Base-by-base conservation (phyloP, 2,329 filamentous ascomycete species). In the Colletotrichum cereale region DNA sequence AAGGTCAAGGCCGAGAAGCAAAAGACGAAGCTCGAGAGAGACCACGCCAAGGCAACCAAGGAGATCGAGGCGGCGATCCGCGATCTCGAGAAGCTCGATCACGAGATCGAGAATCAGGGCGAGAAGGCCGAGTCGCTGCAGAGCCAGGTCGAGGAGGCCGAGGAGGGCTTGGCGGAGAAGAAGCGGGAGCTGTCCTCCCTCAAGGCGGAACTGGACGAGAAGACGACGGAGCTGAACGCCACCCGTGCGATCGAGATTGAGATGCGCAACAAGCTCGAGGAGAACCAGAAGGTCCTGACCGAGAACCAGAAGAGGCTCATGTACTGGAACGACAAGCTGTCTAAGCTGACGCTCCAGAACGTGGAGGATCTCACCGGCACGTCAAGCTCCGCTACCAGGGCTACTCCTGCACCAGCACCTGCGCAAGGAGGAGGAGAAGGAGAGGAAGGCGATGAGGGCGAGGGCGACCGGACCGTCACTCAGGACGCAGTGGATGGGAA, bases 211-310 rank as follows among this genome's bases (percentile, higher is more conserved):
- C 87, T 98, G 14, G 96, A 99, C 75, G 91, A 93, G 76, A 97
- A 95, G 85, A 92, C 90, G 2, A 84, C 91, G 0, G 94, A 97
- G 79, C 87, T 98, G 67, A 98, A 98, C 78, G 92, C 94, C 78
- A 97, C 93, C 0, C 90, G 96, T 12, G 95, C 94, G 0, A 86
- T 92, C 3, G 96, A 99, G 81, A 98, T 99, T 73, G 96, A 99
- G 82, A 98, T 98, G 95, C 93, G 93, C 74, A 98, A 98, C 83
- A 97, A 97, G 84, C 91, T 99, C 1, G 96, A 98, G 78, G 96
- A 98, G 79, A 96, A 96, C 80, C 93, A 97, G 75, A 99, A 99
- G 83, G 89, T 92, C 12, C 87, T 98, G 18, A 82, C 84, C 0
- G 96, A 98, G 78, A 97, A 97, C 81, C 91, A 97, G 80, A 95